Evolutionary conservation across 129 eudicot species (phyloP).

Genomic region (Saposhnikovia divaricata): DNA sequence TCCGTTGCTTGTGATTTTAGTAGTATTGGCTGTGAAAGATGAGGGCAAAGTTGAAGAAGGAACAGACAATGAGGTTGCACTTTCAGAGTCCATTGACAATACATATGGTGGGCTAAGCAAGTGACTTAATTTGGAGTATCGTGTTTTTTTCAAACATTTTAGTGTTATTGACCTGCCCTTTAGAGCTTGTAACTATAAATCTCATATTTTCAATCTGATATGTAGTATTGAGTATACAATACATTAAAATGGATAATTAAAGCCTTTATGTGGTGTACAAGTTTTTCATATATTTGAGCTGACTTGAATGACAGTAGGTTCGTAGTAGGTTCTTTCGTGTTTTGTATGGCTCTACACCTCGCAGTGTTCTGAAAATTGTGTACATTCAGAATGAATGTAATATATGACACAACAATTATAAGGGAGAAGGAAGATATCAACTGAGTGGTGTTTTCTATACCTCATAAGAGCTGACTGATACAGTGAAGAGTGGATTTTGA

Average conservation of each 20-base stretch:
- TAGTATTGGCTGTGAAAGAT: conserved; percentile 64
- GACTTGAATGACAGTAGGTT: no score
- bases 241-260: background rate
- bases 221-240: background rate
- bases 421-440: background rate
- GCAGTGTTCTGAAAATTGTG: no score
- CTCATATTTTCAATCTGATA: background rate
- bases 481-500: background rate
- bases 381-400: background rate
- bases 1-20: conserved; percentile 57
- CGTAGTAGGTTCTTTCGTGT: background rate
- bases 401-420: background rate
- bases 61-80: conserved; percentile 14
- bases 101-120: conserved; percentile 18
- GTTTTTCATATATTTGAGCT: background rate
- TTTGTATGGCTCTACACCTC: no score
- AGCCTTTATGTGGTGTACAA: background rate
- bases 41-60: conserved; percentile 34
- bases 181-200: background rate
- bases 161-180: background rate
- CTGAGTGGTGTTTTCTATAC: background rate
- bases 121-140: background rate
- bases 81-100: conserved; percentile 20
- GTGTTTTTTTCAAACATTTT: background rate
- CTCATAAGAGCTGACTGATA: background rate